Evolutionary conservation across 345 rosid genomes (phyloP).

Genomic region (Punica granatum): DNA sequence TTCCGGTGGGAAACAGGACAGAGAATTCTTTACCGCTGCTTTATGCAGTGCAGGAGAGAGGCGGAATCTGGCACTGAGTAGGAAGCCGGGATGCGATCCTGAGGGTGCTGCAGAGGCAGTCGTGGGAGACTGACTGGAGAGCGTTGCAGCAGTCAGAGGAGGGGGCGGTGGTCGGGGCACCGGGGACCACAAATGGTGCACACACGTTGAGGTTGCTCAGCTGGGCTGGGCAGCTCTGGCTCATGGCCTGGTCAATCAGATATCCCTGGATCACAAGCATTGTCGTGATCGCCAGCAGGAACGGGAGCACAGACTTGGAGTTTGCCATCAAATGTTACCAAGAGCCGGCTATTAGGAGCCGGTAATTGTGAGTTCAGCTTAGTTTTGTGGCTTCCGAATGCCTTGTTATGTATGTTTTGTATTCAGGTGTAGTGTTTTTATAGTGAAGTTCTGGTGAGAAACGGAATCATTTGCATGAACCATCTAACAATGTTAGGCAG

Average conservation of each 20-base stretch:
- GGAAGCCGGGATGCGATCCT: constrained; percentile 72
- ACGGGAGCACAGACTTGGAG: background rate
- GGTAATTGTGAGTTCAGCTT: background rate
- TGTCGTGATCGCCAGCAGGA: constrained; percentile 21
- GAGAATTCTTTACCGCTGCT: background rate
- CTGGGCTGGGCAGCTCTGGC: constrained; percentile 45
- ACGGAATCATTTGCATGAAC: background rate
- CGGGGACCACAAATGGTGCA: constrained; percentile 64
- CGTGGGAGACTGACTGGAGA: constrained; percentile 45
- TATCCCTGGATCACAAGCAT: constrained; percentile 21
- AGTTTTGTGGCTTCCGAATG: background rate
- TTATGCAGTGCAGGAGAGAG: constrained; percentile 32
- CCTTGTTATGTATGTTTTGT: background rate
- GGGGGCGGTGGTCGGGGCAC: constrained; percentile 35
- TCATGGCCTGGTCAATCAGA: constrained; percentile 20
- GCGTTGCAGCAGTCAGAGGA: constrained; percentile 50
- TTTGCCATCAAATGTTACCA: background rate
- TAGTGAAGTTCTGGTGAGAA: background rate
- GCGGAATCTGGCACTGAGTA: constrained; percentile 52
- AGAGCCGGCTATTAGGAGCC: background rate
- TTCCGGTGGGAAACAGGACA: background rate
- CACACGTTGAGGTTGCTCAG: constrained; percentile 54
- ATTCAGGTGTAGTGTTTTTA: background rate
- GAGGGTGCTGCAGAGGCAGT: constrained; percentile 80
- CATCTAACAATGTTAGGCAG: background rate